Percentiles rank a stretch among this genome's conserved stretches.
Evolutionary conservation across 106 monocot genomes (phyloP).

Genomic region (Allium fistulosum): DNA sequence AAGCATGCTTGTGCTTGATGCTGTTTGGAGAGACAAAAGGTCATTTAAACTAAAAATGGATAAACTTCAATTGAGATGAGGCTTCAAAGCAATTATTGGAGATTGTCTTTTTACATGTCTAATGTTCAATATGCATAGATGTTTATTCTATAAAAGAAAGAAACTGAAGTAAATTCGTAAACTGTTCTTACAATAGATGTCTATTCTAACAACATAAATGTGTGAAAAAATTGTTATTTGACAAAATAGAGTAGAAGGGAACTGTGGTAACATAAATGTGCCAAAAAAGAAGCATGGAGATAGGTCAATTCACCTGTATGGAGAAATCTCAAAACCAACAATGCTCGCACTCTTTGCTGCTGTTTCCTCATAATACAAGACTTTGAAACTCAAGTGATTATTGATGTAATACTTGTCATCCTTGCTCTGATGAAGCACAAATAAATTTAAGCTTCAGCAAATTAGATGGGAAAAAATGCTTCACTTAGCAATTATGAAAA

Average conservation of each 20-base stretch:
- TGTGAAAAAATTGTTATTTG: background rate
- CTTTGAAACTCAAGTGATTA: constrained; percentile 62
- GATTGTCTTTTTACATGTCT: background rate
- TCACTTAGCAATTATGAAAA: background rate
- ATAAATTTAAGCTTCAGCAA: background rate
- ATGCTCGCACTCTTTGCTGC: constrained; percentile 46
- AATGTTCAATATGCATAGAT: background rate
- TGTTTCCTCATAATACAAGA: constrained; percentile 57
- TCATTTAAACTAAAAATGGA: background rate
- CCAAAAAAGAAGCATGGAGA: too few species aligned
- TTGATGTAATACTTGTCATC: constrained; percentile 47
- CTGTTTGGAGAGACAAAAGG: constrained; percentile 13
- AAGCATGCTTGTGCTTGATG: constrained; percentile 41
- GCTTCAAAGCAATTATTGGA: background rate
- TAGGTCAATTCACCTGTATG: constrained; percentile 31
- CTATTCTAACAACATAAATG: background rate
- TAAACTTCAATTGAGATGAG: too few species aligned
- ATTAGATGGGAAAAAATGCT: background rate
- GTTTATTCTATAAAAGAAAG: background rate
- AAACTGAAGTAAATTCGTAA: background rate
- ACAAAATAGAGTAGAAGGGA: background rate
- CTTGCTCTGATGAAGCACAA: constrained; percentile 19
- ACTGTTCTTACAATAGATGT: background rate
- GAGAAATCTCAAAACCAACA: constrained; percentile 70
- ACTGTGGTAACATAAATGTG: background rate